Evolutionary conservation across 1,139 yeast genomes (phyloP), one percentile per base, ranked within the genome.

Genomic region (Ogataea hybrid): DNA sequence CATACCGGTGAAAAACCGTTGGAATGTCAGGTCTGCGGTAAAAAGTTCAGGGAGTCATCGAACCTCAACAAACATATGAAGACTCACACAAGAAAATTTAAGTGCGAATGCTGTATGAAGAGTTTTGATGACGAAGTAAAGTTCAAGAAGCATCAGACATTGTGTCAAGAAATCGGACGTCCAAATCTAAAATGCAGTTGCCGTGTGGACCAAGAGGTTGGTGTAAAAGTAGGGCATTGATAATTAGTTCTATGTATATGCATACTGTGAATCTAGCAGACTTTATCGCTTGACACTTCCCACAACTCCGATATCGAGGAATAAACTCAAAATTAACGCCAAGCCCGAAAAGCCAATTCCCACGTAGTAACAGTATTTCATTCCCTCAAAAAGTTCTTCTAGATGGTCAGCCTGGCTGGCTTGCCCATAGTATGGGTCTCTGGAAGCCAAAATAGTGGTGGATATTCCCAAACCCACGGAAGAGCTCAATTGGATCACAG

Each of bases 41-140:
- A 87, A 62, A 67, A 88, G 41, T 92, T 92, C 58, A 83, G 94
- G 47, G 97, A 92, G 60, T 81, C 92, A 34, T 84, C 95, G 12
- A 90, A 92, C 59, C 69, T 90, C 53, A 82, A 88, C 18, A 92
- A 92, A 57, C 98, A 92, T 61, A 77, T 87, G 81, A 84, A 77
- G 56, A 77, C 75, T 2, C 94, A 84, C 59, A 63, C 65, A 32
- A 71, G 79, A 47, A 60, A 63, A 27, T 77, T 61, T 57, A 69
- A 66, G 41, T 82, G 89, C 58, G 68, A 63, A 2, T 50, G 53
- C 11, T 82, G 89, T 58, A 66, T 73, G 8, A 68, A 65, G 49
- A 70, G 74, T 44, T 82, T 80, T 52, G 74, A 73, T 28, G 68
- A 65, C 47, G 70, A 70, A 48, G 57, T 64, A 4, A 67, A 64